Base-by-base conservation (phyloP, 2,329 filamentous ascomycete genomes). In the Trichoderma sp. region DNA sequence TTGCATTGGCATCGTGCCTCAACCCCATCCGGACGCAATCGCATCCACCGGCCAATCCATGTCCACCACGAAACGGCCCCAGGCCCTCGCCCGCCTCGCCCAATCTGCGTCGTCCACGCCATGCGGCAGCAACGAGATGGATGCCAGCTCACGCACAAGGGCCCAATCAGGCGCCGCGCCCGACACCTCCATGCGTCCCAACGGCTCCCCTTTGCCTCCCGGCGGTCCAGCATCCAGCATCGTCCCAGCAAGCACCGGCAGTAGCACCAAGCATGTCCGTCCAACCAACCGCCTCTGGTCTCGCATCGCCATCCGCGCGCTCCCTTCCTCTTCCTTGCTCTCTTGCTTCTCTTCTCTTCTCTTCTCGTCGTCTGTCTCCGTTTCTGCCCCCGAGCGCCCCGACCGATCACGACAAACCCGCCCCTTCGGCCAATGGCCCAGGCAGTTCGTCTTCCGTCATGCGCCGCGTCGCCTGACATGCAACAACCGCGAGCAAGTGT, bases 81-180 rank as follows among this genome's bases (percentile, higher is more conserved):
- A 60, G 65, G 56, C 34, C 34, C 34, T 36, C 34, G 34, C 34
- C 2, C 1, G 34, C 68, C 12, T 73, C 32, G 72, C 69, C 76
- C 76, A 77, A 78, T 79, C 77, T 74, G 72, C 72, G 63, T 73
- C 74, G 71, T 76, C 77, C 77, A 79, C 77, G 77, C 77, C 76
- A 75, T 74, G 73, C 74, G 71, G 73, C 75, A 73, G 74, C 75
- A 73, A 66, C 39, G 65, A 72, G 75, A 73, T 70, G 75, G 75
- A 70, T 75, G 75, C 74, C 75, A 76, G 72, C 74, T 74, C 75
- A 76, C 73, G 71, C 67, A 73, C 34, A 58, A 65, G 53, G 73
- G 70, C 73, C 78, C 78, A 79, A 80, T 80, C 78, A 80, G 75
- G 74, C 76, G 76, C 76, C 43, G 62, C 58, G 62, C 43, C 64